These are phyloP conservation scores for Manihot esculenta DNA, from an alignment of 441 rosid genomes.

Conservation along the genomic window DNA sequence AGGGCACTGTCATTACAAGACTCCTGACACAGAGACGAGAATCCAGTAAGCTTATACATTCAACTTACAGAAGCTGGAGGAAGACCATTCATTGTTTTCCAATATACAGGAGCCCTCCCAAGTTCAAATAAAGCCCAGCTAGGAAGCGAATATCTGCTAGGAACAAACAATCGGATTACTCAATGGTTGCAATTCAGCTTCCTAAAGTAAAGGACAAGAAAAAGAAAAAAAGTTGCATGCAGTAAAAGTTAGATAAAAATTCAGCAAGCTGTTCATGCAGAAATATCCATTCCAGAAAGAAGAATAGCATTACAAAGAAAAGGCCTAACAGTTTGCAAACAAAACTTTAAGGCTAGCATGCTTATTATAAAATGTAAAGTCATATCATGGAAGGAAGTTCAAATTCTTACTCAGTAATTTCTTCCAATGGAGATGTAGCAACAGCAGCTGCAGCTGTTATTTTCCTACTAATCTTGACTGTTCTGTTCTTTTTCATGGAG, in stretches of 20 bases:
- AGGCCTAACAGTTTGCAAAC: neutral
- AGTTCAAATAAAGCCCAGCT: constrained; percentile 90
- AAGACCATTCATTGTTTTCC: constrained; percentile 97
- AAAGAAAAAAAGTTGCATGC: neutral
- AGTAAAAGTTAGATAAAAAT: neutral
- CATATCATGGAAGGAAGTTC: neutral
- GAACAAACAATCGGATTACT: neutral
- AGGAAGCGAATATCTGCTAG: constrained; percentile 60
- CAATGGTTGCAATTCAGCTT: neutral
- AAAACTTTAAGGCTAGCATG: neutral
- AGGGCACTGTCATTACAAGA: neutral
- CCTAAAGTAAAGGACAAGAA: neutral
- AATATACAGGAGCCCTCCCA: constrained; percentile 77
- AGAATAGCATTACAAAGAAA: neutral
- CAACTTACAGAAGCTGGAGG: constrained; percentile 73
- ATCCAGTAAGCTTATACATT: neutral
- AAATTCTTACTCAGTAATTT: constrained; percentile 48
- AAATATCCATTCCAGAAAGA: neutral
- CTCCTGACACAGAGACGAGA: neutral
- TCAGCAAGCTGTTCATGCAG: neutral
- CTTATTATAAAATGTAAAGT: neutral
- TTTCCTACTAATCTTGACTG: constrained; percentile 36
- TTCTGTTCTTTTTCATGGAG: constrained; percentile 27
- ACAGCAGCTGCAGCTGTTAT: constrained; percentile 53
- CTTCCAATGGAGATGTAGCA: constrained; percentile 34